Conservation (phyloP, 371 early-diverging fungal genomes). For the Coemansia sp. region DNA sequence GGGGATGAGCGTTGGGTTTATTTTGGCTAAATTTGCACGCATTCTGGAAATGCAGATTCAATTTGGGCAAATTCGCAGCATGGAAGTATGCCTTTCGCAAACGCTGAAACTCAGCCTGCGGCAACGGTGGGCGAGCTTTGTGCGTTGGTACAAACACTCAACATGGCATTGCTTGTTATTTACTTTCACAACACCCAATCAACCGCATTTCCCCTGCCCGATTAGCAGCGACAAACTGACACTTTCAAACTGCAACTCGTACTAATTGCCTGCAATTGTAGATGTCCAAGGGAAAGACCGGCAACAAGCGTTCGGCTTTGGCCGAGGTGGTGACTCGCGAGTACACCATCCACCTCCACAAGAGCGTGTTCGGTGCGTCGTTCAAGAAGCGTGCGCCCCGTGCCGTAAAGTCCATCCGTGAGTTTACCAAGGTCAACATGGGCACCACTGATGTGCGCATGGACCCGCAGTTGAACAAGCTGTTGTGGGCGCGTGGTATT, state of each 20-base stretch:
- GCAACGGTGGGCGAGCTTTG: no score
- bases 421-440: conserved; percentile 86
- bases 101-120: no score
- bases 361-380: conserved; percentile 61
- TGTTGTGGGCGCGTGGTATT: conserved; percentile 87
- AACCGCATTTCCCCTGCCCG: no score
- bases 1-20: no score
- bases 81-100: no score
- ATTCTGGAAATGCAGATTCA: no score
- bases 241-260: background rate
- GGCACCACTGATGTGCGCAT: conserved; percentile 84
- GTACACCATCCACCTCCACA: conserved; percentile 95
- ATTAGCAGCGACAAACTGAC: no score
- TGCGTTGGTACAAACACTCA: no score
- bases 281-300: conserved; percentile 52
- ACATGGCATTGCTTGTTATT: no score
- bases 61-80: no score
- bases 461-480: conserved; percentile 77
- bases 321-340: conserved; percentile 79
- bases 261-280: conserved; percentile 12
- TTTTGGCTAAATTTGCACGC: no score
- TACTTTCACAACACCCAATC: no score
- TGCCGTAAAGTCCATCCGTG: conserved; percentile 88
- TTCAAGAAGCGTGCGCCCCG: conserved; percentile 97
- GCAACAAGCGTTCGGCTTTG: conserved; percentile 54